Base-by-base conservation (phyloP, 1,139 yeast species). In the Arxiozyma slooffiae region DNA sequence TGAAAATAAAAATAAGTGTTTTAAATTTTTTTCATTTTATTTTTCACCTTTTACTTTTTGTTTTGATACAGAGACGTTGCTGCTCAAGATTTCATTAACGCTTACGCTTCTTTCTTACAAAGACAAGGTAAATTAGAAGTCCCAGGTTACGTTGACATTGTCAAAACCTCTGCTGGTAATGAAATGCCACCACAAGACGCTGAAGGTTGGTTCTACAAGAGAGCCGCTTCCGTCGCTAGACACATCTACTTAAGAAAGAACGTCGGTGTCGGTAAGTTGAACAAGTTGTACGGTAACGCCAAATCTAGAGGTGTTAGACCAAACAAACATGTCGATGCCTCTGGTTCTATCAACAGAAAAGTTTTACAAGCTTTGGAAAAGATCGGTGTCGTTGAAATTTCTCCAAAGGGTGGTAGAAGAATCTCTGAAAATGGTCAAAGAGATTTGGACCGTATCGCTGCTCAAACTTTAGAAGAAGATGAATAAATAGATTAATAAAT, bases 371-470 rank as follows among this genome's bases (percentile, higher is more conserved):
- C 97, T 70, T 87, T 92, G 72, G 97, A 90, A 82, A 89, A 90
- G 82, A 85, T 92, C 65, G 98, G 97, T 76, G 92, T 92, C 67
- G 80, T 92, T 69, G 98, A 92, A 80, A 81, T 85, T 74, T 82
- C 96, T 72, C 87, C 90, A 77, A 89, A 88, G 79, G 97, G 97
- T 76, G 98, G 98, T 76, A 94, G 99, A 85, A 89, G 92, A 80
- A 87, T 92, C 83, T 85, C 97, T 62, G 97, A 89, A 76, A 87
- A 89, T 79, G 99, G 99, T 74, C 97, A 92, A 82, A 90, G 98
- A 85, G 99, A 92, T 81, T 86, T 92, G 81, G 99, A 92, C 81
- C 97, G 98, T 85, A 92, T 92, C 77, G 98, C 98, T 73, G 96
- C 96, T 74, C 97, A 90, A 81, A 88, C 96, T 74, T 82, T 87